phyloP scores from a whole-genome alignment of 2,329 filamentous ascomycete species.

The Aureobasidium vineae region DNA sequence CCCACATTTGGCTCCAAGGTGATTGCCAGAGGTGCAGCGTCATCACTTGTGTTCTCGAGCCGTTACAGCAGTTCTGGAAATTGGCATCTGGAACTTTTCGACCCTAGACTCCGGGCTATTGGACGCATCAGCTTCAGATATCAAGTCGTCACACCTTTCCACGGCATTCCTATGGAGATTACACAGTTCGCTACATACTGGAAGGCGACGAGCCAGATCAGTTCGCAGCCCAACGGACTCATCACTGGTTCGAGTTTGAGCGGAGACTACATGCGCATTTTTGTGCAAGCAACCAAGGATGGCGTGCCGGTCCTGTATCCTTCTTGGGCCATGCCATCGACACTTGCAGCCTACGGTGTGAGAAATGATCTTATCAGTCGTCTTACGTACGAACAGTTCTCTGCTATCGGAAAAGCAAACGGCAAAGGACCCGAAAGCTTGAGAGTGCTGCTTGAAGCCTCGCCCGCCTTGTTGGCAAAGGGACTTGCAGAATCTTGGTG shows the following conservation, averaged over 20 bases:
- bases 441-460: neutral
- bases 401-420: constrained; percentile 43
- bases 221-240: constrained; percentile 78
- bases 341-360: constrained; percentile 66
- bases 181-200: constrained; percentile 99
- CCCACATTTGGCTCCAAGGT: constrained; percentile 97
- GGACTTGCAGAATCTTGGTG: constrained; percentile 60
- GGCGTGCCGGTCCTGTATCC: constrained; percentile 85
- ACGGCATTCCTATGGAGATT: constrained; percentile 88
- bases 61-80: constrained; percentile 71
- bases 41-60: constrained; percentile 80
- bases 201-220: constrained; percentile 94
- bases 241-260: constrained; percentile 94
- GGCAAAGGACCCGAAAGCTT: constrained; percentile 33
- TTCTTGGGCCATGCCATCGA: constrained; percentile 62
- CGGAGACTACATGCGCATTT: constrained; percentile 90
- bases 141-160: constrained; percentile 95
- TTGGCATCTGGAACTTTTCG: constrained; percentile 86
- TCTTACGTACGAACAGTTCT: constrained; percentile 71
- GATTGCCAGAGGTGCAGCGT: constrained; percentile 90
- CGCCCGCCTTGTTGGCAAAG: constrained; percentile 15
- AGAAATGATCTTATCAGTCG: constrained; percentile 74
- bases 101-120: constrained; percentile 85
- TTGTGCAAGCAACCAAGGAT: constrained; percentile 88
- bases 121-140: constrained; percentile 92